Conservation (phyloP, 2,329 filamentous ascomycete species). For the Alternaria gansuensis region DNA sequence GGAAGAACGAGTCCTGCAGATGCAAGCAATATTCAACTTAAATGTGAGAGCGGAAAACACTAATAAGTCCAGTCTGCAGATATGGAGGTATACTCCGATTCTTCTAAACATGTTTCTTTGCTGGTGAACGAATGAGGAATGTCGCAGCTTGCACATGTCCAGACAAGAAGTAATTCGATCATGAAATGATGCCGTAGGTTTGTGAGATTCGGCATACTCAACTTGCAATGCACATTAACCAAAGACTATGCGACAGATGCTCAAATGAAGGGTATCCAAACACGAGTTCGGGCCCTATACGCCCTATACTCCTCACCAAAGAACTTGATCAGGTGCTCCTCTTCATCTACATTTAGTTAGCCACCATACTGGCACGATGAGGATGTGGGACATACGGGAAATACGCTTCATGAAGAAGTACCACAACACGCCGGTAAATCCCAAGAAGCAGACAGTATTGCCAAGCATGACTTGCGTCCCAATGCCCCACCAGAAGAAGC, state of each 20-base stretch:
- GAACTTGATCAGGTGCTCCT: conserved; percentile 78
- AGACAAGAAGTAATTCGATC: background rate
- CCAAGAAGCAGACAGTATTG: conserved; percentile 79
- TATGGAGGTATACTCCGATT: background rate
- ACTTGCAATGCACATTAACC: background rate
- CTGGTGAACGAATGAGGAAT: background rate
- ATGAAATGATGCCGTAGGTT: background rate
- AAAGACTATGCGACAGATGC: background rate
- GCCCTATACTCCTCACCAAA: conserved; percentile 83
- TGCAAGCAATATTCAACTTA: background rate
- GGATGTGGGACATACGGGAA: conserved; percentile 58
- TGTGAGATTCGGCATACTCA: background rate
- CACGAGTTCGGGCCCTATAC: conserved; percentile 75
- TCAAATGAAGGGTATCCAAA: conserved; percentile 80
- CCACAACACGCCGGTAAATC: conserved; percentile 80
- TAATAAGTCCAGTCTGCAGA: background rate
- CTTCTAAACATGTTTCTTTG: background rate
- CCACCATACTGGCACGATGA: background rate
- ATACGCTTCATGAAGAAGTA: conserved; percentile 82
- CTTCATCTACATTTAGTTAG: conserved; percentile 68
- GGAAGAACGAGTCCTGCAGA: background rate
- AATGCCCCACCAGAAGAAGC: conserved; percentile 98
- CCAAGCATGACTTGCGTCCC: conserved; percentile 91
- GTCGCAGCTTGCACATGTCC: background rate
- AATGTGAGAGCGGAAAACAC: background rate